A percentile compares a stretch with the other conserved stretches of the same genome.
Evolutionary conservation across 2,329 filamentous ascomycete species (phyloP).

Genomic region (Lecanosticta acicola): DNA sequence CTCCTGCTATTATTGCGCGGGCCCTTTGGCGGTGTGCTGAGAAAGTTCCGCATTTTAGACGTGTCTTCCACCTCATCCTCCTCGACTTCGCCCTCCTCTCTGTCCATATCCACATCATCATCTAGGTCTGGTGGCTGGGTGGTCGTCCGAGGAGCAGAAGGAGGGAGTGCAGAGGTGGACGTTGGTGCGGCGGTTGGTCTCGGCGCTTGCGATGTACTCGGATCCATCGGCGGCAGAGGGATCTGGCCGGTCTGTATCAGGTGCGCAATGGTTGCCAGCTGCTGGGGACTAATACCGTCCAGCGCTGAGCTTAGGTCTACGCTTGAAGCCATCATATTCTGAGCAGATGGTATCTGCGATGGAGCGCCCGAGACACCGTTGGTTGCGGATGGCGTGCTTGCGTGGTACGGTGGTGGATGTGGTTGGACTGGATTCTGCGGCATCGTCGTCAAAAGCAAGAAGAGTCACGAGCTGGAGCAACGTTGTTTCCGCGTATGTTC

Average conservation of each 20-base stretch:
- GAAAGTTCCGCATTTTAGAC: slow-evolving; percentile 17
- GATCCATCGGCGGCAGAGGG: slow-evolving; percentile 17
- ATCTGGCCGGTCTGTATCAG: slow-evolving; percentile 25
- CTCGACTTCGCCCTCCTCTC: slow-evolving; percentile 75
- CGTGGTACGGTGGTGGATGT: slow-evolving; percentile 8
- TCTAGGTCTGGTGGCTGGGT: slow-evolving; percentile 1
- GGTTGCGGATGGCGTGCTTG: neutral
- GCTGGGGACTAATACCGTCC: slow-evolving; percentile 25
- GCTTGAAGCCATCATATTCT: slow-evolving; percentile 21
- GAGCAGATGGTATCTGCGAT: slow-evolving; percentile 11
- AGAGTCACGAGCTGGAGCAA: neutral
- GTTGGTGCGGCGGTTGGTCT: neutral
- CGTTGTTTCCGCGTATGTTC: neutral
- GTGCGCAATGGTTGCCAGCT: slow-evolving; percentile 23
- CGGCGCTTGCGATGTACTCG: slow-evolving; percentile 1
- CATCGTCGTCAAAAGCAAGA: slow-evolving; percentile 16
- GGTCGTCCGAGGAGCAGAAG: neutral
- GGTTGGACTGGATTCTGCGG: slow-evolving; percentile 20
- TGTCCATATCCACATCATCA: slow-evolving; percentile 37
- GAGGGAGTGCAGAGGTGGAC: neutral
- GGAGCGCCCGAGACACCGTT: neutral
- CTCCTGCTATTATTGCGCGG: slow-evolving; percentile 17
- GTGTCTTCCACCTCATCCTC: slow-evolving; percentile 51
- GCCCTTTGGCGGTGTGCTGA: slow-evolving; percentile 26
- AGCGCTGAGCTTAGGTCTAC: slow-evolving; percentile 9